A percentile compares a stretch with the other conserved stretches of the same genome.
Conservation (phyloP, 352 stramenopile species). For the Thraustochytrium striatum region DNA sequence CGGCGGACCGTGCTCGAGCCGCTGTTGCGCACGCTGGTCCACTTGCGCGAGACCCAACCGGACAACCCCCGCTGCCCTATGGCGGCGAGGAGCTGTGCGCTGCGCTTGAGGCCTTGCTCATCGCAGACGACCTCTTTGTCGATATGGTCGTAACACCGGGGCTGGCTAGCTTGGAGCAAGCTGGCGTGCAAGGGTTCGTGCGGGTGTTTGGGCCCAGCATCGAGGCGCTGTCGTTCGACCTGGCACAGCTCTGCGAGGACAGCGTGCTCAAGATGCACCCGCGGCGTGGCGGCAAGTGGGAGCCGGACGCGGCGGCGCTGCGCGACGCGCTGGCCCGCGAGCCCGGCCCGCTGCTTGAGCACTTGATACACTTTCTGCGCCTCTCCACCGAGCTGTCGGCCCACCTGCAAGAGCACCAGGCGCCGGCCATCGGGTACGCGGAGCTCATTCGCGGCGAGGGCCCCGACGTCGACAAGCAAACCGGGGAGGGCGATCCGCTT, state of each 20-base stretch:
- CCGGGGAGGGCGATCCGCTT: too few species aligned
- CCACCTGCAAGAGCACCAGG: not conserved
- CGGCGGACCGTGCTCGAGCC: not conserved
- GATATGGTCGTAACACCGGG: constrained; percentile 1
- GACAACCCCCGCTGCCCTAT: constrained; percentile 1
- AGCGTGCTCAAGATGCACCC: too few species aligned
- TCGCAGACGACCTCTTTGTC: not conserved
- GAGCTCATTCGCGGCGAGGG: too few species aligned
- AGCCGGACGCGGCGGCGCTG: too few species aligned
- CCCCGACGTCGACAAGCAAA: too few species aligned
- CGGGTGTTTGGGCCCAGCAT: not conserved
- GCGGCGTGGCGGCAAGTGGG: too few species aligned
- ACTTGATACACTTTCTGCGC: too few species aligned
- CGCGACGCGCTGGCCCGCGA: too few species aligned
- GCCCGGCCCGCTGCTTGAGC: too few species aligned
- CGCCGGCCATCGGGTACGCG: not conserved
- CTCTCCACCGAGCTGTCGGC: not conserved
- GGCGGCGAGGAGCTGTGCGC: not conserved
- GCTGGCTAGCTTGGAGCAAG: not conserved
- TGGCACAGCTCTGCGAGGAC: too few species aligned
- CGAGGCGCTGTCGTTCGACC: not conserved
- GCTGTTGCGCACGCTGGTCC: not conserved
- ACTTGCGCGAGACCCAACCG: not conserved
- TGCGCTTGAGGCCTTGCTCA: not conserved
- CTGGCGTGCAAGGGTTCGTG: not conserved